phyloP scores from a whole-genome alignment of 1,139 yeast genomes.

The Saccharomyces hybrid region DNA sequence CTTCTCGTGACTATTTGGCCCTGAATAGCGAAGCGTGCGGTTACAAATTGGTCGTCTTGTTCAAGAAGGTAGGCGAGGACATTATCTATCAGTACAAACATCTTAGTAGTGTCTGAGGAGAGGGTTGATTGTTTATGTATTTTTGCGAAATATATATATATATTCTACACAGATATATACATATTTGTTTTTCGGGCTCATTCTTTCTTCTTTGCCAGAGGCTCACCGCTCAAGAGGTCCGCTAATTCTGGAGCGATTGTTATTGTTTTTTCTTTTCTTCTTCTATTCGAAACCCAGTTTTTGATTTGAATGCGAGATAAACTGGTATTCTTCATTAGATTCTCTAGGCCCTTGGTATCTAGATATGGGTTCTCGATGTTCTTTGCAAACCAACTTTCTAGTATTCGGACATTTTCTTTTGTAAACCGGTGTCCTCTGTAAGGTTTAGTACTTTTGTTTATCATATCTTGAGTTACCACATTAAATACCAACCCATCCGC shows the following conservation, averaged over 20 bases:
- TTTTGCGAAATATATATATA: no score
- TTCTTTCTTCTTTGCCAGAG: neutral
- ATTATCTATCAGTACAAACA: slow-evolving; percentile 1
- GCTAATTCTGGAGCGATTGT: neutral
- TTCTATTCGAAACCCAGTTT: slow-evolving; percentile 25
- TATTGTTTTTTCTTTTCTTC: slow-evolving; percentile 17
- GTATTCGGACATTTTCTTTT: slow-evolving; percentile 9
- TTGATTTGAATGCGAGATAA: slow-evolving; percentile 19
- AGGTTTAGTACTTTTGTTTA: slow-evolving; percentile 1
- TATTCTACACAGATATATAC: slow-evolving; percentile 1
- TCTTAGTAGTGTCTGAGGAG: no score
- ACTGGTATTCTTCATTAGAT: slow-evolving; percentile 11
- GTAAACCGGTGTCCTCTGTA: slow-evolving; percentile 21
- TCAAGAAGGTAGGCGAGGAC: slow-evolving; percentile 1
- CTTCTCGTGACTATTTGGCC: slow-evolving; percentile 3
- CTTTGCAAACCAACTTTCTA: slow-evolving; percentile 16
- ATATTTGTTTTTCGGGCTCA: slow-evolving; percentile 1
- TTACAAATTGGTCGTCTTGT: no score
- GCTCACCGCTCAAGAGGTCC: slow-evolving; percentile 2
- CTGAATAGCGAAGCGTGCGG: slow-evolving; percentile 6
- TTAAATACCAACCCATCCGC: slow-evolving; percentile 4
- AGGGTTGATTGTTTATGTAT: slow-evolving; percentile 2
- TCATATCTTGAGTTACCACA: slow-evolving; percentile 5
- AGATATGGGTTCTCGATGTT: slow-evolving; percentile 19
- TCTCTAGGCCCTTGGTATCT: slow-evolving; percentile 10